Evolutionary conservation across 1,139 yeast species (phyloP), one percentile per base, ranked within the genome.

Genomic region (Yamadazyma sp.): DNA sequence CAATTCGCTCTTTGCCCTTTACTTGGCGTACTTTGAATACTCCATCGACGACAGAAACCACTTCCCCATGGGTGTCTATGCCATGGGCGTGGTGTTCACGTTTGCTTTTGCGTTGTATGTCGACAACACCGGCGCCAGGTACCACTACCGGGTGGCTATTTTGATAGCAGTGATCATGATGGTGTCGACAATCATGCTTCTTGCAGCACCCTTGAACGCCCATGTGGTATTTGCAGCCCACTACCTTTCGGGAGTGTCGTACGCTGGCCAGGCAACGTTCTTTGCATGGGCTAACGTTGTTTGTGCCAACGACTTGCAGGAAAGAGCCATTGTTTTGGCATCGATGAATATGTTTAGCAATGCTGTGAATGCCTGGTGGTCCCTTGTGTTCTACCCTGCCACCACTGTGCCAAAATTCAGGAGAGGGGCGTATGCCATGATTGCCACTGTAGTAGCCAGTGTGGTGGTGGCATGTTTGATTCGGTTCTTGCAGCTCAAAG

Each of bases 301-400:
- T 1, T 75, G 81, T 46, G 64, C 69, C 24, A 62, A 71, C 45
- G 83, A 79, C 53, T 53, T 76, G 31, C 79, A 77, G 55, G 80
- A 76, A 50, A 64, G 83, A 47, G 81, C 83, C 0, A 61, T 78
- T 22, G 80, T 77, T 0, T 58, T 79, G 38, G 83, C 81, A 0
- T 76, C 81, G 0, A 79, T 79, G 83, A 79, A 79, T 54, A 77
- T 78, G 81, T 77, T 77, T 48, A 73, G 79, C 32, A 76, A 77
- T 51, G 81, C 81, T 2, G 77, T 77, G 11, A 78, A 77, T 54
- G 82, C 83, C 2, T 79, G 83, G 83, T 78, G 83, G 82, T 70
- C 79, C 1, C 51, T 79, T 17, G 41, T 79, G 3, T 77, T 79
- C 50, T 79, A 64, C 48, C 60, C 69, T 15, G 81, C 81, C 1